Base-by-base conservation (phyloP, 2,329 filamentous ascomycete genomes). In the Coniosporium tulheliwenetii region DNA sequence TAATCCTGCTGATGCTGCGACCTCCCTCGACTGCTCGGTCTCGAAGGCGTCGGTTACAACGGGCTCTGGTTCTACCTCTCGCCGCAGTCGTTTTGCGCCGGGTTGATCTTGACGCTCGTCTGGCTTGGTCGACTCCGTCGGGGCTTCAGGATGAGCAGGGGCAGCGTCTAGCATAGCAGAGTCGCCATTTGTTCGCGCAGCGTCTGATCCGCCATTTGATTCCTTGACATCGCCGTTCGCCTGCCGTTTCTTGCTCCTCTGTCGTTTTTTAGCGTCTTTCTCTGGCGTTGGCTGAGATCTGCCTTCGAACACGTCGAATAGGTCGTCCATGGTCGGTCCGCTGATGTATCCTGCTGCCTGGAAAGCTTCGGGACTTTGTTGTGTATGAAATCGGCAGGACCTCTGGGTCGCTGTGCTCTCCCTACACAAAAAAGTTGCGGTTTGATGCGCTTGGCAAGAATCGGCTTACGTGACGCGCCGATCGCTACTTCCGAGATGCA, bases 1-100 rank as follows among this genome's bases (percentile, higher is more conserved):
- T 45, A 68, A 70, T 48, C 84, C 86, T 30, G 79, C 77, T 5
- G 85, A 81, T 19, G 80, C 81, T 15, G 82, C 85, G 33, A 98
- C 74, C 61, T 96, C 85, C 69, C 89, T 75, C 47, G 87, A 93
- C 63, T 94, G 79, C 55, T 91, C 87, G 10, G 91, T 96, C 65
- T 96, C 79, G 60, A 98, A 98, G 10, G 81, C 78, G 64, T 98
- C 91, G 14, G 89, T 86, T 51, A 96, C 75, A 37, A 96, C 79
- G 5, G 89, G 85, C 45, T 80, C 81, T 8, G 75, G 75, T 52
- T 81, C 81, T 41, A 70, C 65, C 46, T 78, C 70, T 50, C 65
- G 67, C 50, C 78, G 74, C 55, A 76, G 69, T 49, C 81, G 76
- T 60, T 85, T 85, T 44, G 56, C 62, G 37, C 76, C 66, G 41